Conservation (phyloP, 2,329 filamentous ascomycete genomes). For the Chalara sp. region DNA sequence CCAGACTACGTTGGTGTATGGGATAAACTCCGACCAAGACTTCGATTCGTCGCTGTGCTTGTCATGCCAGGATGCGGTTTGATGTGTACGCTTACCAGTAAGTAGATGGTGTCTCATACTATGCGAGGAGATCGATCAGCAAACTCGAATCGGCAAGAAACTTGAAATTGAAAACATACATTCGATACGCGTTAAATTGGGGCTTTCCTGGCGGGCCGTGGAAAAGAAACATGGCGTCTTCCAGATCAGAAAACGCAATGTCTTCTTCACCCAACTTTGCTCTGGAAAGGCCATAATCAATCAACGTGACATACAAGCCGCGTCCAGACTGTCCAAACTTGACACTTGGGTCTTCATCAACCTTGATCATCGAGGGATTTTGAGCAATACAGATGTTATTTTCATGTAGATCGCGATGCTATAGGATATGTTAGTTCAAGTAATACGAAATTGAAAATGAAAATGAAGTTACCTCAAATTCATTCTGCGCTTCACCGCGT, state of each 20-base stretch:
- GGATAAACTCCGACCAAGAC: constrained; percentile 45
- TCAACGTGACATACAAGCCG: constrained; percentile 55
- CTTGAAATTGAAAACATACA: constrained; percentile 47
- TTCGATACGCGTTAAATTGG: constrained; percentile 56
- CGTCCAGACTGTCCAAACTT: constrained; percentile 46
- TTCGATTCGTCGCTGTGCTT: constrained; percentile 2
- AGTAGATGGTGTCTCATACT: constrained; percentile 22
- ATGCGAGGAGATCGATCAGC: constrained; percentile 35
- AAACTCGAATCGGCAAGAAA: too few species aligned
- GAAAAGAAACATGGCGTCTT: constrained; percentile 53
- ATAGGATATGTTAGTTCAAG: not conserved
- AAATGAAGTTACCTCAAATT: constrained; percentile 47
- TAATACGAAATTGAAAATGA: not conserved
- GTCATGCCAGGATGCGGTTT: constrained; percentile 11
- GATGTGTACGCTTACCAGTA: constrained; percentile 8
- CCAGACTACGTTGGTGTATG: constrained; percentile 62
- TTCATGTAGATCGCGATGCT: constrained; percentile 61
- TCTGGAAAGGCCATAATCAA: constrained; percentile 59
- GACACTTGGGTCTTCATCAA: constrained; percentile 2
- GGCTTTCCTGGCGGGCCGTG: constrained; percentile 46
- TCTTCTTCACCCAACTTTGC: constrained; percentile 38
- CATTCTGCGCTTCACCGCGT: constrained; percentile 48
- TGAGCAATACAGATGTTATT: constrained; percentile 52
- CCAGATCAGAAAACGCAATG: constrained; percentile 49
- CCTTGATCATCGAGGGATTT: not conserved